Evolutionary conservation across 2,329 filamentous ascomycete genomes (phyloP), one percentile per base, ranked within the genome.

Genomic region (Zymoseptoria crescenta): DNA sequence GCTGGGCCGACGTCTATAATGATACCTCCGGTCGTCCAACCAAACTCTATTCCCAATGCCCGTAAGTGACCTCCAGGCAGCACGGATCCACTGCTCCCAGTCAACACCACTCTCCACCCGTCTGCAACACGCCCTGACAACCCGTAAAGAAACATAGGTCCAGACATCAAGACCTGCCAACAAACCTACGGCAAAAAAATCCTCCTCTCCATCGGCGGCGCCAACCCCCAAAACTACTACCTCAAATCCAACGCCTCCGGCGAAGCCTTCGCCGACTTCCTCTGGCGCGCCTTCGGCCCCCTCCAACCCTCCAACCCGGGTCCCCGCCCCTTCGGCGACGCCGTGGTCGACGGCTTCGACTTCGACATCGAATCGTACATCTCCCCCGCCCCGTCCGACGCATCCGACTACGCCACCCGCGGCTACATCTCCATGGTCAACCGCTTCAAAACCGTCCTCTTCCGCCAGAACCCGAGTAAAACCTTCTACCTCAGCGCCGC

Each of bases 311-410:
- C 68, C 13, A 70, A 73, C 13, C 64, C 54, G 52, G 62, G 56
- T 21, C 67, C 67, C 27, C 72, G 80, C 24, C 79, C 80, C 13
- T 79, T 81, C 59, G 79, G 79, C 29, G 67, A 74, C 59, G 75
- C 76, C 27, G 69, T 76, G 2, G 76, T 83, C 30, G 79, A 83
- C 64, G 78, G 80, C 16, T 82, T 77, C 67, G 80, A 82, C 64
- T 77, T 81, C 56, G 79, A 81, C 59, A 75, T 80, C 45, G 79
- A 81, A 68, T 65, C 63, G 58, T 27, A 61, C n/a, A 66, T 67
- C 51, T 65, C 58, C 21, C 62, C 65, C 10, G 59, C 59, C 57
- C 52, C 71, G 8, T 60, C 63, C 21, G 60, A 62, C 35, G 49
- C 69, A 3, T 69, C 69, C 49, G 65, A 70, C 45, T 74, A 74